A percentile compares a stretch with the other conserved stretches of the same genome.
These are phyloP conservation scores for Fusarium hostae DNA, from an alignment of 2,329 filamentous ascomycete species.

Conservation along the genomic window DNA sequence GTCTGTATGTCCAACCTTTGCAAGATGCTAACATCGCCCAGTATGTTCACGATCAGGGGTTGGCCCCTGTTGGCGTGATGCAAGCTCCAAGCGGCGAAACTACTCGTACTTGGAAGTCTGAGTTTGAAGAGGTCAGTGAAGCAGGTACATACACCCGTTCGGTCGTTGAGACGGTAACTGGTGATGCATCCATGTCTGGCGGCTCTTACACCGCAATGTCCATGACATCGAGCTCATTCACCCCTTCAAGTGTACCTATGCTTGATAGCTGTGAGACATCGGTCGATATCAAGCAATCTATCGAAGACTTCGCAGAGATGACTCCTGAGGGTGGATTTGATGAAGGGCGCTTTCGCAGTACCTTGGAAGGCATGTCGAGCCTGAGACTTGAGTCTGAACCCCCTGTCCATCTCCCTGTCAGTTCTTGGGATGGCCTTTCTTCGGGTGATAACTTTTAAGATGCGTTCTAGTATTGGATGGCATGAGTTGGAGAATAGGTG, in stretches of 20 bases:
- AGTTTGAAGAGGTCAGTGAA: not conserved
- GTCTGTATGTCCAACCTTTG: too few relatives aligned
- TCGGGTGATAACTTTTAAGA: not conserved
- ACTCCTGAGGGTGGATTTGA: not conserved
- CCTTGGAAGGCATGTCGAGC: not conserved
- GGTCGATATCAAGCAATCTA: accelerated
- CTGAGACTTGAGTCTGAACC: accelerated
- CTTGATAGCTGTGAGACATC: accelerated
- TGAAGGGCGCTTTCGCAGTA: not conserved
- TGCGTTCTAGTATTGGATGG: not conserved
- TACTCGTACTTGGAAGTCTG: not conserved
- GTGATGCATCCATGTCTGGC: not conserved
- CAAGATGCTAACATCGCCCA: not conserved
- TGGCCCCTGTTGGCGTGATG: accelerated
- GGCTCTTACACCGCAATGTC: not conserved
- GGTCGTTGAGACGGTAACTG: not conserved
- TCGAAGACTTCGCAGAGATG: not conserved
- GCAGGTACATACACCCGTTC: not conserved
- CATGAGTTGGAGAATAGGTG: too few relatives aligned
- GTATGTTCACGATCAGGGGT: not conserved
- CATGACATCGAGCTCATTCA: not conserved
- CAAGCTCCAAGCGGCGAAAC: too few relatives aligned
- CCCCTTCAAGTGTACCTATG: accelerated
- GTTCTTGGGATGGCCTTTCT: accelerated
- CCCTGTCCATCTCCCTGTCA: accelerated